Evolutionary conservation across 2,329 filamentous ascomycete species (phyloP).

Genomic region (Tolypocladium sp.): DNA sequence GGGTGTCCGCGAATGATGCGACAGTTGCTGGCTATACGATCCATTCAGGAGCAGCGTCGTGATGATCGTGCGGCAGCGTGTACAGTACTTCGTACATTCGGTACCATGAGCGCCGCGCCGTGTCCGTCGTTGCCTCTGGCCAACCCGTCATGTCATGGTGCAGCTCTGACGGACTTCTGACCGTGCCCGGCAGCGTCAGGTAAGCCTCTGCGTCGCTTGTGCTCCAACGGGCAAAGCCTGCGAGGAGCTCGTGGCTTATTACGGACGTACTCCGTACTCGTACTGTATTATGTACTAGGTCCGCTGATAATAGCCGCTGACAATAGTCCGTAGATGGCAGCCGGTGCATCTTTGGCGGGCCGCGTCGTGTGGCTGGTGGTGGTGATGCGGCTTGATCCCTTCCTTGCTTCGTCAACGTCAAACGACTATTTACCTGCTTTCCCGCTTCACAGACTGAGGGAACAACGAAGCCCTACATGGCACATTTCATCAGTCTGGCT

Average conservation of each 20-base stretch:
- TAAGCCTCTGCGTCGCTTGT: neutral
- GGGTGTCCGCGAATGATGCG: neutral
- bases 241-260: too few species aligned
- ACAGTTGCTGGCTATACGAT: neutral
- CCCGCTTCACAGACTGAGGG: neutral
- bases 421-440: neutral
- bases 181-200: neutral
- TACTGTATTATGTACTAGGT: too few species aligned
- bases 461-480: neutral
- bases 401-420: neutral
- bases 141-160: neutral
- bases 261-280: too few species aligned
- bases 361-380: neutral
- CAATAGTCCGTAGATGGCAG: neutral
- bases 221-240: neutral
- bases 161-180: neutral
- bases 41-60: neutral
- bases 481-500: neutral
- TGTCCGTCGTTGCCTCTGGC: too few species aligned
- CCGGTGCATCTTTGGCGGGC: neutral
- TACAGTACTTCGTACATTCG: neutral
- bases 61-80: neutral
- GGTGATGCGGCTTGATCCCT: neutral
- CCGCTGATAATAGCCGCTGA: neutral
- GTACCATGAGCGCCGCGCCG: neutral